Base-by-base conservation (phyloP, 2,329 filamentous ascomycete genomes). In the Calonectria naviculata region DNA sequence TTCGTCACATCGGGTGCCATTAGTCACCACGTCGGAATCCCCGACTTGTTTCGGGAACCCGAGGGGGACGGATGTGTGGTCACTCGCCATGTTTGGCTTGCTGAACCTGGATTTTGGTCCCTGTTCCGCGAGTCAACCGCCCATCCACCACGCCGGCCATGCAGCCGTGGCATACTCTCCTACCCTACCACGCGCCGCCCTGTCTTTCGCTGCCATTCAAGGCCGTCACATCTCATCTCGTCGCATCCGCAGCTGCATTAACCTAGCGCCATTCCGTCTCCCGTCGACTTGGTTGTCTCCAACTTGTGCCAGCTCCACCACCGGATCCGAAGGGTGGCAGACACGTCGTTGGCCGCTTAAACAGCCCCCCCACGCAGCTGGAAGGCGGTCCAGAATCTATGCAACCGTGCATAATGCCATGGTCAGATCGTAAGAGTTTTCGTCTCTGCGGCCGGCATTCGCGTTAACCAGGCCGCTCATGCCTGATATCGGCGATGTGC, bases 41-140 rank as follows among this genome's bases (percentile, higher is more conserved):
- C 74, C 74, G 71, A 74, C 70, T 69, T 73, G 65, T 65, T 74
- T 72, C 66, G 69, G 67, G 60, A 70, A 64, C 38, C 70, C 70
- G 64, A 75, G 58, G 36, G 47, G 60, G 65, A 65, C 47, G 69
- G 67, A 41, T 49, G 44, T 24, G 46, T 62, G 34, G 46, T 47
- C 46, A 49, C 41, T 29, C 56, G 44, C 54, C 54, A 64, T 60
- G 65, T 34, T 15, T 56, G 31, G 41, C 44, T 46, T 71, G 54
- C 65, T 56, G 64, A 52, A 49, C 54, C 47, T 56, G 61, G 52
- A 67, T 52, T 42, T 42, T 63, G 36, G 52, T 47, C 29, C 60
- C 52, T 38, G 31, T 60, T 46, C 65, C 41, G 38, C 70, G 52
- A 62, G 64, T 71, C 72, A 68, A 72, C 60, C 61, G 44, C 52